phyloP scores from a whole-genome alignment of 140 eudicot species.

The Anethum foeniculum region DNA sequence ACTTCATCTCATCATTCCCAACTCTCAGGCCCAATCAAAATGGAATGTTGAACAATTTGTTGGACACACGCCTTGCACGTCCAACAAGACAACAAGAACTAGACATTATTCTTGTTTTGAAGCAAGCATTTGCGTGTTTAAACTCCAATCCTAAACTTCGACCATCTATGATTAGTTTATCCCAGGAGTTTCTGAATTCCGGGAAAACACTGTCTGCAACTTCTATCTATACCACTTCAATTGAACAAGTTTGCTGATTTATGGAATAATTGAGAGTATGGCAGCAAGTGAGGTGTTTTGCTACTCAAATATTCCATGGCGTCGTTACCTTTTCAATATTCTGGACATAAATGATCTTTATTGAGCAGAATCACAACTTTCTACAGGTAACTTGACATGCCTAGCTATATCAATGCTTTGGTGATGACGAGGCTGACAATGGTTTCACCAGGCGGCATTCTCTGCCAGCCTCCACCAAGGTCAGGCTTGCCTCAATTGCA shows the following conservation, averaged over 20 bases:
- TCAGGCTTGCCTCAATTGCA: too few species aligned
- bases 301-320: not conserved
- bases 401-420: too few species aligned
- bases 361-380: too few species aligned
- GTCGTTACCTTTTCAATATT: too few species aligned
- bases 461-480: too few species aligned
- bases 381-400: too few species aligned
- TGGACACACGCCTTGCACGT: constrained; percentile 8
- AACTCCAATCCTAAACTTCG: not conserved
- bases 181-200: not conserved
- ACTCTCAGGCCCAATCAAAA: not conserved
- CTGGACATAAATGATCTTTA: too few species aligned
- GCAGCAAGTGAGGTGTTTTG: not conserved
- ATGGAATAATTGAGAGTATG: not conserved
- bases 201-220: not conserved
- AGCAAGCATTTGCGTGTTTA: constrained; percentile 10
- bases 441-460: too few species aligned
- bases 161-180: constrained; percentile 4
- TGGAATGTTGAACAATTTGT: not conserved
- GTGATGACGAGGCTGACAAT: too few species aligned
- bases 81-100: constrained; percentile 4
- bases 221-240: not conserved
- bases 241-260: not conserved
- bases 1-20: constrained; percentile 4
- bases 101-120: constrained; percentile 2